Conservation (phyloP, 202 grass and related monocot genomes). For the Setaria italica region DNA sequence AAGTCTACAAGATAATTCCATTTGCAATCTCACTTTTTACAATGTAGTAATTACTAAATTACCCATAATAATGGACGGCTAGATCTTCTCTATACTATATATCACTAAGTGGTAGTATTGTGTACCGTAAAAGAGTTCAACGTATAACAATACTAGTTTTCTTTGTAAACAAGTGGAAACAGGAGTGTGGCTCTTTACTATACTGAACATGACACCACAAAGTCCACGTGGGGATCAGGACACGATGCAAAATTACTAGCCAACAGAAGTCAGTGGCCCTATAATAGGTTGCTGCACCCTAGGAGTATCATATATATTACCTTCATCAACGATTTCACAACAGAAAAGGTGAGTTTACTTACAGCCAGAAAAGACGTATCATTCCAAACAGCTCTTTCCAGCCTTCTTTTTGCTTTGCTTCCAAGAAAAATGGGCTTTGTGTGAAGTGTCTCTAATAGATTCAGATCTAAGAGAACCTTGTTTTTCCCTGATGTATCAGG, state of each 20-base stretch:
- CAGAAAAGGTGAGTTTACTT: slow-evolving; percentile 42
- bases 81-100: too few relatives aligned
- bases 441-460: slow-evolving; percentile 92
- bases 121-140: neutral
- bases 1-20: too few relatives aligned
- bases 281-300: neutral
- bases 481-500: slow-evolving; percentile 84
- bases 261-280: neutral
- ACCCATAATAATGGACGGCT: too few relatives aligned
- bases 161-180: slow-evolving; percentile 18
- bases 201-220: neutral
- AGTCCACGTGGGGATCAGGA: neutral
- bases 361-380: slow-evolving; percentile 96
- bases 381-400: slow-evolving; percentile 96
- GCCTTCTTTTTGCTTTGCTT: slow-evolving; percentile 85
- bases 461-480: slow-evolving; percentile 96
- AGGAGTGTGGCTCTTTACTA: neutral
- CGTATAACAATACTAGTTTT: slow-evolving; percentile 5
- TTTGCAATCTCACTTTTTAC: too few relatives aligned
- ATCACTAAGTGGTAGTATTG: too few relatives aligned
- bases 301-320: neutral
- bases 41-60: too few relatives aligned
- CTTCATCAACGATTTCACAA: neutral
- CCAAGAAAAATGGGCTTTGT: slow-evolving; percentile 97
- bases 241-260: slow-evolving; percentile 11